phyloP scores from a whole-genome alignment of 345 rosid species.

The Cardamine chenopodiifolia region DNA sequence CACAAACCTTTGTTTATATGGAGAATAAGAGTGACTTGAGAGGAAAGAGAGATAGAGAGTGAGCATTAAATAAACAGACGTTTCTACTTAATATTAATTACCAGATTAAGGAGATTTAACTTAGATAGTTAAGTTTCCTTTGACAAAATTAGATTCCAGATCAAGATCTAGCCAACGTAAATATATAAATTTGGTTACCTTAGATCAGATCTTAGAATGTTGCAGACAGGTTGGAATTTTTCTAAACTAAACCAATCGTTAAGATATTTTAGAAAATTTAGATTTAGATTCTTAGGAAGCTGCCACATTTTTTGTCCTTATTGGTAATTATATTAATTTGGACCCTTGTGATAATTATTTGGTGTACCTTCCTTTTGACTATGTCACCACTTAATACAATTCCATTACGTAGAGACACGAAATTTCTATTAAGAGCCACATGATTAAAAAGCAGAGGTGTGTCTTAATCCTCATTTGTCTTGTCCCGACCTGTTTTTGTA shows the following conservation, averaged over 20 bases:
- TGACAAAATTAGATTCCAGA: slow-evolving; percentile 41
- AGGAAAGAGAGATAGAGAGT: slow-evolving; percentile 3
- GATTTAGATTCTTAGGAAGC: slow-evolving; percentile 23
- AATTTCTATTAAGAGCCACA: slow-evolving; percentile 3
- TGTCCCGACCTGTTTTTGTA: slow-evolving; percentile 8
- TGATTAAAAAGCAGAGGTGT: background rate
- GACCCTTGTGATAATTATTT: slow-evolving; percentile 8
- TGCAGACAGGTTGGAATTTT: slow-evolving; percentile 35
- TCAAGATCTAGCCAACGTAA: slow-evolving; percentile 39
- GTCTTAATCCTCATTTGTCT: slow-evolving; percentile 20
- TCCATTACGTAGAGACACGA: slow-evolving; percentile 7
- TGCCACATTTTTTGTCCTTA: slow-evolving; percentile 22
- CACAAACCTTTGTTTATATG: slow-evolving; percentile 21
- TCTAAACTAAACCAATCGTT: background rate
- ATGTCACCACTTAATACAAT: slow-evolving; percentile 16
- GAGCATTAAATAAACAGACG: slow-evolving; percentile 4
- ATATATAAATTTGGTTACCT: slow-evolving; percentile 17
- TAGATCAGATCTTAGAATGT: slow-evolving; percentile 40
- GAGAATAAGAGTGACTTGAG: slow-evolving; percentile 16
- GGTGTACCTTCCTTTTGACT: background rate
- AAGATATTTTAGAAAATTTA: background rate
- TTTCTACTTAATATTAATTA: background rate
- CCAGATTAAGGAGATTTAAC: background rate
- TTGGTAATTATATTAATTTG: background rate
- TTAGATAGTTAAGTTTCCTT: slow-evolving; percentile 26